These are phyloP conservation scores for Paramecium caudatum DNA, from an alignment of 73 alveolate species.

Conservation along the genomic window DNA sequence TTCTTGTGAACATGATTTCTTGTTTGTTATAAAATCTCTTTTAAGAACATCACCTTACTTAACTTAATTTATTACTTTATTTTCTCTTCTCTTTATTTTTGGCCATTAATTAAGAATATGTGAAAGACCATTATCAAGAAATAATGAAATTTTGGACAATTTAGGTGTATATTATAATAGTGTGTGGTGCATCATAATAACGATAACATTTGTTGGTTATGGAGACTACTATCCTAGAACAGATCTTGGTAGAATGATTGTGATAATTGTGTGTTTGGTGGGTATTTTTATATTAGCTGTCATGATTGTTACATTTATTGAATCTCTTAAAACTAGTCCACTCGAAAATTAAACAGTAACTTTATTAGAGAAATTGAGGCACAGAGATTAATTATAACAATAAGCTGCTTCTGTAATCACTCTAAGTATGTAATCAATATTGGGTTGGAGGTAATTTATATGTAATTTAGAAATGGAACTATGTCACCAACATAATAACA, in stretches of 20 bases:
- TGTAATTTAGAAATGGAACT: neutral
- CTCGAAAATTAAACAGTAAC: conserved; percentile 64
- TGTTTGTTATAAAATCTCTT: conserved; percentile 82
- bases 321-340: conserved; percentile 54
- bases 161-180: conserved; percentile 81
- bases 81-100: conserved; percentile 75
- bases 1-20: conserved; percentile 82
- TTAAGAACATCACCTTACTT: conserved; percentile 81
- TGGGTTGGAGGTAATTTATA: conserved; percentile 2
- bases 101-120: conserved; percentile 82
- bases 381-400: conserved; percentile 5
- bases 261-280: conserved; percentile 92
- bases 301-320: conserved; percentile 82
- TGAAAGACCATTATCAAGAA: conserved; percentile 80
- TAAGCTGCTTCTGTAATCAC: conserved; percentile 63
- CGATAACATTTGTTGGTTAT: conserved; percentile 97
- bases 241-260: conserved; percentile 94
- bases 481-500: neutral
- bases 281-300: conserved; percentile 94
- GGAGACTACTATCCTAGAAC: conserved; percentile 98
- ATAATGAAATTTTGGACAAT: neutral
- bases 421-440: conserved; percentile 23
- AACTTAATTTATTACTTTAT: conserved; percentile 68
- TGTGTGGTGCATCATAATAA: conserved; percentile 94
- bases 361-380: conserved; percentile 31